Percentiles rank a stretch among this genome's conserved stretches.
Evolutionary conservation across 805 yeast genomes (phyloP).

Genomic region (Candida nitratophila): DNA sequence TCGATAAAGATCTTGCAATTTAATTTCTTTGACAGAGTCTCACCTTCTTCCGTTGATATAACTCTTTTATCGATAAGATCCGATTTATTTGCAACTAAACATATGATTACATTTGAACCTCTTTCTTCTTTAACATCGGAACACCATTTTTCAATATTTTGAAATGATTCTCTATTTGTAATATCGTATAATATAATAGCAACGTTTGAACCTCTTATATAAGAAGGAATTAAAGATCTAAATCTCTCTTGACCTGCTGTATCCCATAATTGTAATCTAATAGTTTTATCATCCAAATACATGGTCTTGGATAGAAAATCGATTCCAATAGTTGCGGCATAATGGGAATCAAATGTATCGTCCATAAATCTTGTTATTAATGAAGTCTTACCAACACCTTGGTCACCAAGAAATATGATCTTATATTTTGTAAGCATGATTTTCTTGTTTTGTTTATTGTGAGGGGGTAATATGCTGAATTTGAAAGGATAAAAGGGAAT

Average conservation of each 20-base stretch:
- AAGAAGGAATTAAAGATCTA: slow-evolving; percentile 89
- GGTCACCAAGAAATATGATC: slow-evolving; percentile 95
- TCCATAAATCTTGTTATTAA: slow-evolving; percentile 96
- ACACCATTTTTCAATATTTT: slow-evolving; percentile 83
- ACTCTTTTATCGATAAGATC: slow-evolving; percentile 79
- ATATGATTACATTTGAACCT: slow-evolving; percentile 81
- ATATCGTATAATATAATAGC: slow-evolving; percentile 95
- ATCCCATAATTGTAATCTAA: slow-evolving; percentile 94
- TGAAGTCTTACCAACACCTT: slow-evolving; percentile 95
- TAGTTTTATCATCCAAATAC: slow-evolving; percentile 94
- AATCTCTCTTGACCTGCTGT: slow-evolving; percentile 97
- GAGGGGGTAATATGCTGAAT: too few relatives aligned
- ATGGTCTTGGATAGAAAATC: slow-evolving; percentile 89
- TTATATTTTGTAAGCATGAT: slow-evolving; percentile 59
- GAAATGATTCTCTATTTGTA: slow-evolving; percentile 78
- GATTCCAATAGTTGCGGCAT: slow-evolving; percentile 94
- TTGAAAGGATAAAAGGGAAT: too few relatives aligned
- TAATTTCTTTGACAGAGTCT: slow-evolving; percentile 59
- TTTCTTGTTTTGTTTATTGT: background rate
- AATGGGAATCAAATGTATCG: slow-evolving; percentile 93
- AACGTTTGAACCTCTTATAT: slow-evolving; percentile 94
- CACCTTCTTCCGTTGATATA: slow-evolving; percentile 80
- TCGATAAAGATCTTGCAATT: slow-evolving; percentile 82
- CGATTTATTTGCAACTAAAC: slow-evolving; percentile 86
- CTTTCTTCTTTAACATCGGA: slow-evolving; percentile 92